These are phyloP conservation scores for Tephrocybe sp. DNA, from an alignment of 768 basidiomycete genomes.

Conservation along the genomic window DNA sequence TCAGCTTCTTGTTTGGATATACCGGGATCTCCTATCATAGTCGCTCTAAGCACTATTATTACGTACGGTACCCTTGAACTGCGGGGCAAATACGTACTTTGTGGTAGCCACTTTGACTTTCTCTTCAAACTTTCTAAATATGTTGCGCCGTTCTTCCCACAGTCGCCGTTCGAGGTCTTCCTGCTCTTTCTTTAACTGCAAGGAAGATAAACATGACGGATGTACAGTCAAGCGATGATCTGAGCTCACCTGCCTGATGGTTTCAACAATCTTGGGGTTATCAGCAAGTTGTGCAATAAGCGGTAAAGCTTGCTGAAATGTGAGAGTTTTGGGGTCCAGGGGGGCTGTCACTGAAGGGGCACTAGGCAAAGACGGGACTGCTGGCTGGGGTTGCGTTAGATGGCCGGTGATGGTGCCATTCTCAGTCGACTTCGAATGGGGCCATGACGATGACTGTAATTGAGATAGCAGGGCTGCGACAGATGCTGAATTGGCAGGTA, in stretches of 20 bases:
- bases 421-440: background rate
- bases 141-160: constrained; percentile 64
- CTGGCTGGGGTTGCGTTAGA: constrained; percentile 5
- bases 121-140: constrained; percentile 66
- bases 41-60: constrained; percentile 60
- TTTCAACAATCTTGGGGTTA: constrained; percentile 48
- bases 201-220: too few species aligned
- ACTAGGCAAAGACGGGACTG: background rate
- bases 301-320: constrained; percentile 74
- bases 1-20: constrained; percentile 71
- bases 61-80: constrained; percentile 4
- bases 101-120: constrained; percentile 68
- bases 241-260: constrained; percentile 49
- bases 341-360: constrained; percentile 8
- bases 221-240: background rate
- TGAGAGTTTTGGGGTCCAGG: constrained; percentile 46
- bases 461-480: constrained; percentile 69
- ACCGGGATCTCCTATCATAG: constrained; percentile 55
- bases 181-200: constrained; percentile 77
- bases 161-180: constrained; percentile 64
- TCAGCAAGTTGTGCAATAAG: constrained; percentile 59
- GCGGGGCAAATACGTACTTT: constrained; percentile 45
- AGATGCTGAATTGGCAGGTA: constrained; percentile 25
- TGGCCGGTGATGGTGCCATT: background rate
- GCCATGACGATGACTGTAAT: constrained; percentile 36